Conservation (phyloP, 108 stramenopile species). For the Skeletonema tropicum region DNA sequence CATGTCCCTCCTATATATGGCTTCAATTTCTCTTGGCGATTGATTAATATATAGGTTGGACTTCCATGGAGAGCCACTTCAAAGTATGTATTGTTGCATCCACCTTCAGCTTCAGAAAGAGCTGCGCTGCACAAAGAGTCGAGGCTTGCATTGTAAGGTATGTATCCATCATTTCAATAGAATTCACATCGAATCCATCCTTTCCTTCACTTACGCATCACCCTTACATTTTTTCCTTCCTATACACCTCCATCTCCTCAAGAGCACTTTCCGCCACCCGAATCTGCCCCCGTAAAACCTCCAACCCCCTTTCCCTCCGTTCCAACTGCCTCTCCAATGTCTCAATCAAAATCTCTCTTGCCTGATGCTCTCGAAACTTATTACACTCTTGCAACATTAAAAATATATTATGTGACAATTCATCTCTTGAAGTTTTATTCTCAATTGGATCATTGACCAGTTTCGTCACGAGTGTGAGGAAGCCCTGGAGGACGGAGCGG, state of each 20-base stretch:
- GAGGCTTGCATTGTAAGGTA: too few species aligned
- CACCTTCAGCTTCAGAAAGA: too few species aligned
- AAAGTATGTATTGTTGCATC: too few species aligned
- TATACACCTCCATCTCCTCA: conserved; percentile 27
- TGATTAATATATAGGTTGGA: too few species aligned
- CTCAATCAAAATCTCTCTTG: conserved; percentile 76
- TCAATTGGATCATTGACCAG: conserved; percentile 81
- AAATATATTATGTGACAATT: conserved; percentile 82
- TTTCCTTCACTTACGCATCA: too few species aligned
- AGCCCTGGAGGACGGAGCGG: conserved; percentile 63
- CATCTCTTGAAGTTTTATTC: conserved; percentile 79
- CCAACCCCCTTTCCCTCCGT: conserved; percentile 51
- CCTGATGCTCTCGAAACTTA: conserved; percentile 91
- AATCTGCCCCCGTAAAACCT: conserved; percentile 35
- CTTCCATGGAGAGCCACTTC: too few species aligned
- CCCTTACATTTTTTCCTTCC: not conserved
- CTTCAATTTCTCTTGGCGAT: too few species aligned
- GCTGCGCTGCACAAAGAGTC: too few species aligned
- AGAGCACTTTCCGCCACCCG: conserved; percentile 44
- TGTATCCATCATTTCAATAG: too few species aligned
- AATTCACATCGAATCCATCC: too few species aligned
- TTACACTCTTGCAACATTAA: conserved; percentile 90
- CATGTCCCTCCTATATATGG: too few species aligned
- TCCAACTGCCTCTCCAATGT: conserved; percentile 73
- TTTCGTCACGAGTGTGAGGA: conserved; percentile 68